Conservation (phyloP, 306 rosid genomes). For the Geum urbanum region DNA sequence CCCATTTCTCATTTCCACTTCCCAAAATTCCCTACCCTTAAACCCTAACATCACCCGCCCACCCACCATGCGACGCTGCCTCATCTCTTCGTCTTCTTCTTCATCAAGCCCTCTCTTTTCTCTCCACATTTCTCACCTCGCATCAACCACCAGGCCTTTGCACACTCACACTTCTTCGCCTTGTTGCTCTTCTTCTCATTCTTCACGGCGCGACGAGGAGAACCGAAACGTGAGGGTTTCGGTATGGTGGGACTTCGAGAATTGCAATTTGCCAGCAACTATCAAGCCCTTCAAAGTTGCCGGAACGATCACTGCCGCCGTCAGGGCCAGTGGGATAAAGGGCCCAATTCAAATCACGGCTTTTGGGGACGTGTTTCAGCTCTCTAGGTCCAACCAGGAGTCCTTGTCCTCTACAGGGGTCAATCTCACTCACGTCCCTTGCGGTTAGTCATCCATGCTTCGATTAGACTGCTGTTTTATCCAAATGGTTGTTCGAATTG, state of each 20-base stretch:
- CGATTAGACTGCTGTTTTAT: neutral
- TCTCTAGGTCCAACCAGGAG: constrained; percentile 58
- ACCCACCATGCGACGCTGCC: constrained; percentile 24
- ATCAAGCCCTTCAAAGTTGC: constrained; percentile 44
- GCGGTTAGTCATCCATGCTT: constrained; percentile 32
- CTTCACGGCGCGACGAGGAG: constrained; percentile 47
- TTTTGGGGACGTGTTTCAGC: constrained; percentile 61
- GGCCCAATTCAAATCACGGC: constrained; percentile 81
- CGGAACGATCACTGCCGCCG: constrained; percentile 47
- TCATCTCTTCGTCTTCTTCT: constrained; percentile 11
- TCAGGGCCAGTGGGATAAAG: constrained; percentile 70
- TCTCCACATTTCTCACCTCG: constrained; percentile 29
- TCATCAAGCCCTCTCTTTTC: constrained; percentile 15
- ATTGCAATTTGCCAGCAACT: constrained; percentile 48
- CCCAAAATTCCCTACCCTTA: neutral
- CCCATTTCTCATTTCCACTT: constrained; percentile 9
- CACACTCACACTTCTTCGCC: neutral
- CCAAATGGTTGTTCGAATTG: neutral
- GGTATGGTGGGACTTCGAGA: constrained; percentile 98
- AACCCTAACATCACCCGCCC: neutral
- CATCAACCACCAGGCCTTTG: constrained; percentile 24
- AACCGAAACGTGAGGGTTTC: constrained; percentile 61
- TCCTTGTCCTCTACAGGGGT: constrained; percentile 69
- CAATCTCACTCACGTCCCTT: constrained; percentile 60
- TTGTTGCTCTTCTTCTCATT: neutral